Evolutionary conservation across 257 asterid species (phyloP).

Genomic region (Thymus mandschuricus): DNA sequence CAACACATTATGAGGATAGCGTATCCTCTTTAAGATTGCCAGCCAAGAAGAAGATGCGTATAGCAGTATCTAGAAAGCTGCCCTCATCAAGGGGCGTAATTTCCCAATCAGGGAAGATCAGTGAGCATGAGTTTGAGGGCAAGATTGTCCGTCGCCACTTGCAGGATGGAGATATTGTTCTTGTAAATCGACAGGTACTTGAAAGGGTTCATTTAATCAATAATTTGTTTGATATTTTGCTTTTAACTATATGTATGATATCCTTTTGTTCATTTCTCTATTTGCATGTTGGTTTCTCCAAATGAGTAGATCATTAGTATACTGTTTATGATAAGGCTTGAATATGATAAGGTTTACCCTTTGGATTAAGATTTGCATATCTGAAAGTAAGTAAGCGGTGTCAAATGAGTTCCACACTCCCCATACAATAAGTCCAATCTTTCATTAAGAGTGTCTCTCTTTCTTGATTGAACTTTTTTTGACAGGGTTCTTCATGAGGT

Average conservation of each 20-base stretch:
- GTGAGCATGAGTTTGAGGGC: constrained; percentile 79
- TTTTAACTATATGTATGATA: not conserved
- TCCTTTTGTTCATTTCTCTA: not conserved
- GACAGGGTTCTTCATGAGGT: not conserved
- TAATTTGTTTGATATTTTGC: constrained; percentile 17
- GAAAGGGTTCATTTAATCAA: constrained; percentile 26
- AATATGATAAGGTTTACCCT: constrained; percentile 4
- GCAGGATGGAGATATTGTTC: constrained; percentile 98
- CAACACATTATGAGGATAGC: constrained; percentile 67
- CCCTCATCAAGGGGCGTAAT: constrained; percentile 83
- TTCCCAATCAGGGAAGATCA: constrained; percentile 62
- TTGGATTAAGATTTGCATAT: not conserved
- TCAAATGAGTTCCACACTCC: constrained; percentile 9
- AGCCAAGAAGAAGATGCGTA: constrained; percentile 48
- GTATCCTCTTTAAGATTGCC: constrained; percentile 61
- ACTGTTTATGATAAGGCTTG: not conserved
- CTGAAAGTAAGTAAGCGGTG: not conserved
- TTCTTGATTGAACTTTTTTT: not conserved
- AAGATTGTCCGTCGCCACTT: constrained; percentile 83
- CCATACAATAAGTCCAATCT: constrained; percentile 4
- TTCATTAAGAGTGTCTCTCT: not conserved
- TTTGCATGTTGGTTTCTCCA: constrained; percentile 1
- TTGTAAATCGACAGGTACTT: constrained; percentile 92
- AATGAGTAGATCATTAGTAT: not conserved
- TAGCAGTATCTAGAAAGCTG: constrained; percentile 72